Percentiles rank a stretch among this genome's conserved stretches.
These are phyloP conservation scores for Xylaria nigripes DNA, from an alignment of 495 filamentous ascomycete genomes.

Conservation along the genomic window DNA sequence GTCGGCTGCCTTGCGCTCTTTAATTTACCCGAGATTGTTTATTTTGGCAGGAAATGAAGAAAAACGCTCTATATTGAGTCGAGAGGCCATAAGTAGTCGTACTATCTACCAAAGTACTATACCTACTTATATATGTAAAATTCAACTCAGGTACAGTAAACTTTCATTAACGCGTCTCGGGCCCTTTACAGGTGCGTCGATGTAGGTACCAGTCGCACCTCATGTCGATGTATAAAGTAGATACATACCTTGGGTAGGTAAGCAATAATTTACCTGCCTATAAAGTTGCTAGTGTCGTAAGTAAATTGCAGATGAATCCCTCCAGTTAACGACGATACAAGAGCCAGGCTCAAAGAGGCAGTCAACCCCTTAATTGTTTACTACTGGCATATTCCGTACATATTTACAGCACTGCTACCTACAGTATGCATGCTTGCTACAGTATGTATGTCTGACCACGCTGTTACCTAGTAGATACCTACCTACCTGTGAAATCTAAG, in stretches of 20 bases:
- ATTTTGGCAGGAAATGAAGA: constrained; percentile 1
- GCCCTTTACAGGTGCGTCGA: neutral
- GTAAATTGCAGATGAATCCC: neutral
- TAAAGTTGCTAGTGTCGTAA: neutral
- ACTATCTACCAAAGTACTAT: neutral
- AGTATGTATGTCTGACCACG: neutral
- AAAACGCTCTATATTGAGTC: neutral
- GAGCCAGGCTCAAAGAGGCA: constrained; percentile 10
- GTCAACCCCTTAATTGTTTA: constrained; percentile 11
- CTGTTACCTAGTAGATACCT: neutral
- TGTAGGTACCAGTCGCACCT: neutral
- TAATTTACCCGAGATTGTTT: constrained; percentile 11
- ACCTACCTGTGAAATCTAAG: neutral
- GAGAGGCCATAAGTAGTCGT: too few relatives aligned
- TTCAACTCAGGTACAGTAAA: too few relatives aligned
- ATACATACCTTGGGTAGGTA: too few relatives aligned
- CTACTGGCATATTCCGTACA: neutral
- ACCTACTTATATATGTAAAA: too few relatives aligned
- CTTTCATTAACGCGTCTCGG: neutral
- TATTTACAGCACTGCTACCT: neutral
- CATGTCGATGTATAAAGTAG: too few relatives aligned
- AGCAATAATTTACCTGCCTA: neutral
- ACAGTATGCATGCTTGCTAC: neutral
- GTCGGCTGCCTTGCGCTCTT: neutral
- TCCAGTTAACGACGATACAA: neutral